A percentile compares a stretch with the other conserved stretches of the same genome.
phyloP scores from a whole-genome alignment of 257 asterid genomes.

The Penstemon newberryi region DNA sequence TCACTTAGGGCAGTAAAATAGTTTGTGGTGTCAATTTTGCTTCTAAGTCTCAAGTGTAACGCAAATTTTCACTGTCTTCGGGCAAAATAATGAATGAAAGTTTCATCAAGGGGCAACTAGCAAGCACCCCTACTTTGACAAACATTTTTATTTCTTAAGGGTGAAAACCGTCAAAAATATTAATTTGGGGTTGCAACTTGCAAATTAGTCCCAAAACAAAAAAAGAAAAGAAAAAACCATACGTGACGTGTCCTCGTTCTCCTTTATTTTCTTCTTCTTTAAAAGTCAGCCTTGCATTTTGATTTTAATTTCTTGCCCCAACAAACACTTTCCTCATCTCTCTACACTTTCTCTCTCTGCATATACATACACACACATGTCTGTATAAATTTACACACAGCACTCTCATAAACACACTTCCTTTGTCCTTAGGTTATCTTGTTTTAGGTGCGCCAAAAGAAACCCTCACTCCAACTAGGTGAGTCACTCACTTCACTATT shows the following conservation, averaged over 20 bases:
- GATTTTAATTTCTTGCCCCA: not conserved
- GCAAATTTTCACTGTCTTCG: too few species aligned
- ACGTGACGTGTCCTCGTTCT: slow-evolving; percentile 7
- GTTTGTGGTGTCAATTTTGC: too few species aligned
- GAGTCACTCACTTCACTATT: slow-evolving; percentile 10
- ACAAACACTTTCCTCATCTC: not conserved
- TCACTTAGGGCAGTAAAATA: too few species aligned
- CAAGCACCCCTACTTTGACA: too few species aligned
- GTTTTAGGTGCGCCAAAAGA: slow-evolving; percentile 1
- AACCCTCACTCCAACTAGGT: slow-evolving; percentile 3
- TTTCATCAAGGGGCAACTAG: too few species aligned
- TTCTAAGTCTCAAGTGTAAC: too few species aligned
- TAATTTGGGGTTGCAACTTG: too few species aligned
- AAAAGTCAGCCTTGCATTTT: slow-evolving; percentile 5
- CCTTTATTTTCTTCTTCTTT: not conserved
- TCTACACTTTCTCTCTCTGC: not conserved
- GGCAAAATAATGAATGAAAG: too few species aligned
- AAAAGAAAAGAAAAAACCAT: too few species aligned
- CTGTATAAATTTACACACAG: not conserved
- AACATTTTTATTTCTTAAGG: too few species aligned
- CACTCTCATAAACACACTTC: slow-evolving; percentile 12
- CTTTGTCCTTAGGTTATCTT: slow-evolving; percentile 4
- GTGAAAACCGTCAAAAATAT: too few species aligned
- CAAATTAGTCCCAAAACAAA: too few species aligned
- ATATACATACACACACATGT: not conserved